A percentile compares a stretch with the other conserved stretches of the same genome.
Conservation (phyloP, 495 filamentous ascomycete species). For the Diplogelasinospora grovesii region DNA sequence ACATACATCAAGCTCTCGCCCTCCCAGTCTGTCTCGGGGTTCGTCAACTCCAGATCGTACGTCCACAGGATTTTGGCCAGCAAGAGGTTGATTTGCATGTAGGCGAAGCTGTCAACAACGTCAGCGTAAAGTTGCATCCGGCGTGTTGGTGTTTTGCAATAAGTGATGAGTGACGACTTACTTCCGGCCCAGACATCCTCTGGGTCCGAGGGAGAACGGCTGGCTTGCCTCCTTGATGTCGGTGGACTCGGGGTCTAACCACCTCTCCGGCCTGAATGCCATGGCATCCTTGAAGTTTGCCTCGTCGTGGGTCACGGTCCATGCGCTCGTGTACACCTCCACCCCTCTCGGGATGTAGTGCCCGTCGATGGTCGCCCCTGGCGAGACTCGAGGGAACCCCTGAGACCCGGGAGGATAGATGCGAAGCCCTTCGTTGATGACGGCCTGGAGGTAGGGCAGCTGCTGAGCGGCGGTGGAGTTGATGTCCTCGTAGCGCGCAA, state of each 20-base stretch:
- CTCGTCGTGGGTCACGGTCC: conserved; percentile 1
- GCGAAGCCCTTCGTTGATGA: background rate
- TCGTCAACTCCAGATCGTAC: conserved; percentile 3
- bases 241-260: background rate
- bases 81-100: background rate
- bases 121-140: background rate
- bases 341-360: background rate
- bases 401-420: background rate
- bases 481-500: background rate
- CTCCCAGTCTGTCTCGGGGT: background rate
- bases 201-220: conserved; percentile 1
- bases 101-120: conserved; percentile 1
- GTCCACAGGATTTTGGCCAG: conserved; percentile 3
- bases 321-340: background rate
- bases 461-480: background rate
- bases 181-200: conserved; percentile 2
- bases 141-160: no score
- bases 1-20: background rate
- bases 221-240: background rate
- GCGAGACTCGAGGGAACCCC: background rate
- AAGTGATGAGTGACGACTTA: background rate
- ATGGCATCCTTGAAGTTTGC: background rate
- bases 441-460: conserved; percentile 1
- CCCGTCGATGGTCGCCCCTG: background rate
- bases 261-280: conserved; percentile 3